Base-by-base conservation (phyloP, 108 stramenopile species). In the Phaeodactylum tricornutum region DNA sequence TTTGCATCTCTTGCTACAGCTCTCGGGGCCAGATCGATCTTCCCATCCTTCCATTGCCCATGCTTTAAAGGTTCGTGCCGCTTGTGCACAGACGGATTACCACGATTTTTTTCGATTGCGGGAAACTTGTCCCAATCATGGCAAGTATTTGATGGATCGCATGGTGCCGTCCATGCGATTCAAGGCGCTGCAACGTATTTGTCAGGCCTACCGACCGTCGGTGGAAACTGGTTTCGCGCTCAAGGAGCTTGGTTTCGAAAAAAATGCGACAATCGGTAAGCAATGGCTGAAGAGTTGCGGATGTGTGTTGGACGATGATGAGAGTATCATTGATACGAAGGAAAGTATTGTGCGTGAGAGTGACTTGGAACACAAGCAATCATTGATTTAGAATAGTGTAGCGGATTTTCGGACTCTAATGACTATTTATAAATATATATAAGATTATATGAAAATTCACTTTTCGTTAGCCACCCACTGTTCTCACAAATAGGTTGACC, bases 11-110 rank as follows among this genome's bases (percentile, higher is more conserved):
- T 66, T 84, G 69, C 39, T 68, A 26, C 43, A 62, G n/a, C 54
- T 84, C 14, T 59, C 67, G 36, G 9, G 40, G 6, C 36, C 47
- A 6, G 60, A 71, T 25, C 68, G 77, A 56, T 49, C 57, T 23
- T 38, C 55, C 14, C 60, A 84, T 46, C 66, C 74, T 27, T 63
- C 53, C 45, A 77, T 87, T 20, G 24, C 37, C 7, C 85, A 87
- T 64, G 78, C 85, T 12, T 45, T 87, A 20, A 35, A 71, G 51
- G 77, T 87, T 25, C 81, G 81, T 36, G 75, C 64, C 43, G 76
- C 81, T 8, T 74, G 81, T 30, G 79, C 79, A 0, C 59, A 61
- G 2, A 52, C 53, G 30, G 74, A 87, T 52, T 87, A 84, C 49
- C 58, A 73, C 50, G 36, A 50, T 27, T 87, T 87, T 43, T 87